A percentile compares a stretch with the other conserved stretches of the same genome.
phyloP scores from a whole-genome alignment of 2,329 filamentous ascomycete genomes.

The Helotiales sp. region DNA sequence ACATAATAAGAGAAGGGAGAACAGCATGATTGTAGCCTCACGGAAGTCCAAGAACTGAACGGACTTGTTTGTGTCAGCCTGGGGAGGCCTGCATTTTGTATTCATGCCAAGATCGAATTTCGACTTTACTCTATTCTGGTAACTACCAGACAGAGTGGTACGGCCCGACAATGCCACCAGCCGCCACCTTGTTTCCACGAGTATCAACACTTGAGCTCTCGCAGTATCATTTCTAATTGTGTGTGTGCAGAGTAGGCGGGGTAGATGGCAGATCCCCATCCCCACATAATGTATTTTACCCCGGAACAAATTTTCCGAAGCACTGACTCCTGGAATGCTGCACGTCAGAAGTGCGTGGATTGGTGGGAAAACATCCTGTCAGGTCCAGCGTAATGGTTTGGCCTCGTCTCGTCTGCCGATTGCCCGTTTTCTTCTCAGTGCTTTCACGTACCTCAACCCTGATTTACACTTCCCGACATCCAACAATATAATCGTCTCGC shows the following conservation, averaged over 20 bases:
- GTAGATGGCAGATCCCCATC: slow-evolving; percentile 24
- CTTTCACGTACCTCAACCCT: no score
- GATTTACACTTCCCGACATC: no score
- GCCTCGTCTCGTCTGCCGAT: no score
- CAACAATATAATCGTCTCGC: no score
- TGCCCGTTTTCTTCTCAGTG: no score
- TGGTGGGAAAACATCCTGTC: neutral
- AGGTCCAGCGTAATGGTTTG: neutral
- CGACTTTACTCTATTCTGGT: neutral
- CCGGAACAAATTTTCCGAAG: neutral
- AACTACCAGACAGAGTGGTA: neutral
- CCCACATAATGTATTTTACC: slow-evolving; percentile 4
- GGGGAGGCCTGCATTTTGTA: neutral
- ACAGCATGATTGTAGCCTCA: neutral
- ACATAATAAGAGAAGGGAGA: neutral
- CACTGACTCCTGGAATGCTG: neutral
- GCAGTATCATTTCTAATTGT: no score
- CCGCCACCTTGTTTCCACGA: neutral
- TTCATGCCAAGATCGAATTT: neutral
- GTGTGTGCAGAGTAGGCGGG: no score
- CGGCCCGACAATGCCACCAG: neutral
- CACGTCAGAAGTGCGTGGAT: neutral
- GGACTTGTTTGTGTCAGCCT: neutral
- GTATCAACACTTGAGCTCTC: neutral
- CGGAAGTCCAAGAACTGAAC: no score